Percentiles rank a stretch among this genome's conserved stretches.
These are phyloP conservation scores for Stagonosporopsis vannaccii DNA, from an alignment of 2,329 filamentous ascomycete genomes.

Conservation along the genomic window DNA sequence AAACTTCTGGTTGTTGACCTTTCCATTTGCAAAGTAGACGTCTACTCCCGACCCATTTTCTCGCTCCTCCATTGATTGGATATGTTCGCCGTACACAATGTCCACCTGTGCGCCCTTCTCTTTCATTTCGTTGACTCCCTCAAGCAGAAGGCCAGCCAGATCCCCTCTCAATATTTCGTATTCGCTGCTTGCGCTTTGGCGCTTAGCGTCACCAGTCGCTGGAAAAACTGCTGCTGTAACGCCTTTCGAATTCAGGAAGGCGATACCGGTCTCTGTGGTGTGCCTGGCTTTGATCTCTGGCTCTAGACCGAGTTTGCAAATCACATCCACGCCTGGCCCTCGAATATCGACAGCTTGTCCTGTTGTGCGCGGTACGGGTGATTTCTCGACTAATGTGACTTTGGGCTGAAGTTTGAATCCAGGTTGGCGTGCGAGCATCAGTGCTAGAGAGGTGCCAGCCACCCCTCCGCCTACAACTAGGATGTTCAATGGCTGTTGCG, in stretches of 20 bases:
- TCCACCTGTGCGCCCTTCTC: constrained; percentile 23
- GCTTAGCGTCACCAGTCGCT: constrained; percentile 32
- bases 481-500: constrained; percentile 24
- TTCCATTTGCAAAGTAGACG: constrained; percentile 35
- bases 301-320: constrained; percentile 52
- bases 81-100: constrained; percentile 32
- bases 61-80: constrained; percentile 28
- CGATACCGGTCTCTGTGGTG: constrained; percentile 53
- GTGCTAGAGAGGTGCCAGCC: constrained; percentile 49
- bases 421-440: constrained; percentile 39
- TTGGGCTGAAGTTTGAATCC: constrained; percentile 35
- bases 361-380: constrained; percentile 46
- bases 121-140: constrained; percentile 25
- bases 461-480: constrained; percentile 52
- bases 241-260: constrained; percentile 40
- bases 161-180: constrained; percentile 45
- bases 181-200: constrained; percentile 34
- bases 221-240: constrained; percentile 29
- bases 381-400: constrained; percentile 57
- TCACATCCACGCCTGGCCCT: constrained; percentile 51
- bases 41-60: constrained; percentile 26
- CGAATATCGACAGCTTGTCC: constrained; percentile 58
- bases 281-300: constrained; percentile 43
- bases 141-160: constrained; percentile 45
- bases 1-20: constrained; percentile 27